phyloP scores from a whole-genome alignment of 176 grass and related monocot species.

The Aechmea fasciata region DNA sequence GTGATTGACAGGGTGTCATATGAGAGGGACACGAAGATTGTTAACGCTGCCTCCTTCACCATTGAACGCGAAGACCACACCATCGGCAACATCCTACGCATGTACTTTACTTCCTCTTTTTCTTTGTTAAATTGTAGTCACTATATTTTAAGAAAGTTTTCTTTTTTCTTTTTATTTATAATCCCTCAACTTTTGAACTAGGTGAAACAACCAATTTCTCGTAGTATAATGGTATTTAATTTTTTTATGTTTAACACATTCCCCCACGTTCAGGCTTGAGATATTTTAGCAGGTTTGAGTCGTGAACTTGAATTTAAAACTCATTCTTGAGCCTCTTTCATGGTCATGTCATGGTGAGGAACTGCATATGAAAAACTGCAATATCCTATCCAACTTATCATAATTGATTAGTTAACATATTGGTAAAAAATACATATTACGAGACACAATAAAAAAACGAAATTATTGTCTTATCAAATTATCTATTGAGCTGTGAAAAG shows the following conservation, averaged over 20 bases:
- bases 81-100: slow-evolving; percentile 42
- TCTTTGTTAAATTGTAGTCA: background rate
- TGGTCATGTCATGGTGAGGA: background rate
- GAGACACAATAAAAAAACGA: background rate
- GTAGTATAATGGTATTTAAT: no score
- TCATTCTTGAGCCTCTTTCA: no score
- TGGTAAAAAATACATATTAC: background rate
- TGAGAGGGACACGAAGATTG: slow-evolving; percentile 54
- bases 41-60: slow-evolving; percentile 39
- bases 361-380: background rate
- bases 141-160: background rate
- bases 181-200: background rate
- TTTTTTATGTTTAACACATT: no score
- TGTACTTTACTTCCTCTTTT: slow-evolving; percentile 15
- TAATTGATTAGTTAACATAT: background rate
- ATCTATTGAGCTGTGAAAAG: background rate
- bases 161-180: background rate
- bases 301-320: no score
- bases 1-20: slow-evolving; percentile 34
- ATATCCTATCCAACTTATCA: background rate
- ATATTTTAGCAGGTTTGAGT: no score
- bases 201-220: no score
- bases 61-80: slow-evolving; percentile 49
- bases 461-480: background rate
- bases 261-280: no score